Percentiles rank a stretch among this genome's conserved stretches.
Evolutionary conservation across 805 yeast species (phyloP).

Genomic region (Candida schatavii): DNA sequence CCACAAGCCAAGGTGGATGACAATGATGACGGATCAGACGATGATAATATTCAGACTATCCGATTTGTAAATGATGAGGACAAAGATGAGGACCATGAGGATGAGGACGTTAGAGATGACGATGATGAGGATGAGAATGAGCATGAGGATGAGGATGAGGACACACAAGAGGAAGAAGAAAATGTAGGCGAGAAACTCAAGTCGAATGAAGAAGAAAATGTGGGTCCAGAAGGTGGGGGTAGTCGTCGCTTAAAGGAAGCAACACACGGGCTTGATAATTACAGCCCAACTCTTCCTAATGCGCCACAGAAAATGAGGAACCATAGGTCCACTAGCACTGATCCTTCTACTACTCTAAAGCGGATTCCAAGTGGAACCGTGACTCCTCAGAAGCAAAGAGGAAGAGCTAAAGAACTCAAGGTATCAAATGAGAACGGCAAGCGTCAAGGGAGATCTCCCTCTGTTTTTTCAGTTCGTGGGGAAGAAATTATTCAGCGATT

Average conservation of each 20-base stretch:
- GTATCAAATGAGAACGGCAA: neutral
- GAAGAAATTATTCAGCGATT: constrained; percentile 35
- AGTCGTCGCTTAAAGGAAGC: neutral
- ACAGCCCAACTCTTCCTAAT: too few relatives aligned
- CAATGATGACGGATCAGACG: constrained; percentile 61
- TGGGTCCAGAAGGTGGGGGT: neutral
- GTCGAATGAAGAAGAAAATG: neutral
- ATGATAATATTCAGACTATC: constrained; percentile 55
- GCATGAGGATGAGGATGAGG: constrained; percentile 10
- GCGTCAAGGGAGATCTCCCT: constrained; percentile 23
- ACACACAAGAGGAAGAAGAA: constrained; percentile 9
- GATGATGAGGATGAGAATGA: constrained; percentile 8
- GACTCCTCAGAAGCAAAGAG: constrained; percentile 8
- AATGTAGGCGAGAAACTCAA: neutral
- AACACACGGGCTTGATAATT: neutral
- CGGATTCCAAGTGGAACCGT: constrained; percentile 8
- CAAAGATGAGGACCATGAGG: constrained; percentile 20
- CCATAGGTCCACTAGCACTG: constrained; percentile 4
- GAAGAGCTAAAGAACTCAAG: constrained; percentile 5
- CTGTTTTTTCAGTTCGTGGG: constrained; percentile 35
- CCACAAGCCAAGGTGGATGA: constrained; percentile 67
- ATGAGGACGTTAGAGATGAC: constrained; percentile 16
- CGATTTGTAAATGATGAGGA: constrained; percentile 51
- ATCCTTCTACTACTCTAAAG: constrained; percentile 10
- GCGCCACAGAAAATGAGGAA: neutral